Conservation (phyloP, 116 monocot genomes). For the Phalaenopsis hybrid region DNA sequence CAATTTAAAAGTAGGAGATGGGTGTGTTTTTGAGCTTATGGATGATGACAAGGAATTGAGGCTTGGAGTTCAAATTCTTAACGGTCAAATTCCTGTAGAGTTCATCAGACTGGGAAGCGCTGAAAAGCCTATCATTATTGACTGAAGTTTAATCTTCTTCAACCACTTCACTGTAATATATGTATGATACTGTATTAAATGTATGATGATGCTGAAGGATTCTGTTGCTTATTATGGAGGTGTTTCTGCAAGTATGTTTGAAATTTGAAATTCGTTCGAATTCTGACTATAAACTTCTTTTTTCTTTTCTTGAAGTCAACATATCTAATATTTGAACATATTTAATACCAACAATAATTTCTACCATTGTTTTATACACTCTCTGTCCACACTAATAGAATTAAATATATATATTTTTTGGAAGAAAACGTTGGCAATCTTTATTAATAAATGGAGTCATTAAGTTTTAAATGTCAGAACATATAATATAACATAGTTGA, state of each 20-base stretch:
- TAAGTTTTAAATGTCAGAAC: no score
- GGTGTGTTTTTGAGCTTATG: slow-evolving; percentile 48
- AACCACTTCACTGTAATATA: neutral
- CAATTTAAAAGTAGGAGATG: slow-evolving; percentile 43
- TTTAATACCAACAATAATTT: neutral
- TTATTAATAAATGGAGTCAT: no score
- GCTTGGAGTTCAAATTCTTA: slow-evolving; percentile 37
- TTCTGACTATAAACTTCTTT: no score
- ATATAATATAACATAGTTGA: no score
- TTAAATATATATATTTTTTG: no score
- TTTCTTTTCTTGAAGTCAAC: no score
- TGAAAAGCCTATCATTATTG: neutral
- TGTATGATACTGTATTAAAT: neutral
- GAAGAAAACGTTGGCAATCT: no score
- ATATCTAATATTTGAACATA: no score
- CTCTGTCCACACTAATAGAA: no score
- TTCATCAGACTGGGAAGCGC: neutral
- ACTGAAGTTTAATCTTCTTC: neutral
- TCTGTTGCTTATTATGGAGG: no score
- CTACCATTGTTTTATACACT: neutral
- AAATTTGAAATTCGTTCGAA: no score
- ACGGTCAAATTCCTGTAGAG: slow-evolving; percentile 20
- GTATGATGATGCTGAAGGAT: neutral
- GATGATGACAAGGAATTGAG: slow-evolving; percentile 19
- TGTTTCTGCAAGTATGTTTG: no score